Evolutionary conservation across 2,329 filamentous ascomycete species (phyloP), one percentile per base, ranked within the genome.

Genomic region (Exserohilum rostratum): DNA sequence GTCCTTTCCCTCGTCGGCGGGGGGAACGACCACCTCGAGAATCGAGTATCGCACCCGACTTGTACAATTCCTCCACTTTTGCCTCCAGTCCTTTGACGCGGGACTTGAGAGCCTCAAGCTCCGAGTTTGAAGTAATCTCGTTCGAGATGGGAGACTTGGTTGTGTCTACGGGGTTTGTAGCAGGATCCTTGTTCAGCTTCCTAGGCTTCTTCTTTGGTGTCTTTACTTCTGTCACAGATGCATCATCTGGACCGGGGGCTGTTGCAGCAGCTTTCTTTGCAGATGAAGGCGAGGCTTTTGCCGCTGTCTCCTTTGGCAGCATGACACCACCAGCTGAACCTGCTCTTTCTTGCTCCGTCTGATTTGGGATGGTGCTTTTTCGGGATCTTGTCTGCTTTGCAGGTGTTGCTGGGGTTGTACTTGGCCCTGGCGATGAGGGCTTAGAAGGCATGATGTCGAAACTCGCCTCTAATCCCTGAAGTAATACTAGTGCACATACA

Each of bases 21-120:
- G 70, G 70, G 6, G 70, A 74, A 9, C 70, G 69, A 1, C 57
- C 60, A 3, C 54, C 42, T 5, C 61, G 55, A 34, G 57, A 48
- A n/a, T 44, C 45, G 31, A 45, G n/a, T 55, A 38, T 39, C 6
- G 46, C 35, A 20, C 40, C 46, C 22, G 50, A n/a, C 49, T 60
- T 65, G 48, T 74, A 74, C 1, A 75, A 61, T 12, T 73, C 67
- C 48, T 75, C 72, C 5, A 75, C 72, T 46, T 73, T 74, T 7
- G 72, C 67, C 57, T 75, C 72, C 11, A 75, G 63, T 15, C 69
- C 70, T 27, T 67, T 60, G 10, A 75, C 70, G 22, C 72, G 69
- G 1, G 65, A 67, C 34, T 75, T 74, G 1, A 75, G 61, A 2
- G 72, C 71, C 60, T 74, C 70, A 13, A 75, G 62, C 37, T 75